Base-by-base conservation (phyloP, 495 filamentous ascomycete genomes). In the Aspergillus funiculosus region DNA sequence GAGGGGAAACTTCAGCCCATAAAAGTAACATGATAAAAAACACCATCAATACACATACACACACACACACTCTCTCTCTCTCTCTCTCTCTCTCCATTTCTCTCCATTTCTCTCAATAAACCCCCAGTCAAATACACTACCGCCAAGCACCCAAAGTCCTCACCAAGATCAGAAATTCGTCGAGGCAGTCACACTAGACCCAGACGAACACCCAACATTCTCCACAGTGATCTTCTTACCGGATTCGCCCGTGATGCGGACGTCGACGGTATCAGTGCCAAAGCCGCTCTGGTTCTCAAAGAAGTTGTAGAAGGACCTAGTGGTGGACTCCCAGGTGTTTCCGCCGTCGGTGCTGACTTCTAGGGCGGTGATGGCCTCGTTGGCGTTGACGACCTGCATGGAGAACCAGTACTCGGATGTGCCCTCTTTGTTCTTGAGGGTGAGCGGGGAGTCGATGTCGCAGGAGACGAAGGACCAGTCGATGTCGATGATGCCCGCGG, bases 331-430 rank as follows among this genome's bases (percentile, higher is more conserved):
- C 77, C 77, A 82, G 10, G 65, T 73, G 34, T 51, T 67, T 14
- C 76, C 77, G 17, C 71, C 66, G 52, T 81, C 71, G n/a, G 71
- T 79, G 42, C 70, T 75, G 40, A 80, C 75, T 50, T 82, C 76
- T 11, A 82, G 59, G 21, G 56, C 58, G n/a, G 60, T 42, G 5
- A 80, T 70, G 1, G 68, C 61, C 36, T 73, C 70, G 45, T 76
- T 79, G 52, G 74, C 64, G 50, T 81, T 81, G 39, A 76, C 62
- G 6, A 78, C 74, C 57, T 80, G 78, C 72, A 81, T 76, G 21
- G 67, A 64, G 64, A 80, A 81, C 74, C 71, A 74, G 56, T 71
- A 73, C 24, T 57, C 52, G 5, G 72, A 75, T 9, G 74, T 70
- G 6, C 78, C 79, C 18, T 66, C 60, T 62, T 82, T 81, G 65